Evolutionary conservation across 2,329 filamentous ascomycete species (phyloP), one percentile per base, ranked within the genome.

Genomic region (Fusarium subglutinans): DNA sequence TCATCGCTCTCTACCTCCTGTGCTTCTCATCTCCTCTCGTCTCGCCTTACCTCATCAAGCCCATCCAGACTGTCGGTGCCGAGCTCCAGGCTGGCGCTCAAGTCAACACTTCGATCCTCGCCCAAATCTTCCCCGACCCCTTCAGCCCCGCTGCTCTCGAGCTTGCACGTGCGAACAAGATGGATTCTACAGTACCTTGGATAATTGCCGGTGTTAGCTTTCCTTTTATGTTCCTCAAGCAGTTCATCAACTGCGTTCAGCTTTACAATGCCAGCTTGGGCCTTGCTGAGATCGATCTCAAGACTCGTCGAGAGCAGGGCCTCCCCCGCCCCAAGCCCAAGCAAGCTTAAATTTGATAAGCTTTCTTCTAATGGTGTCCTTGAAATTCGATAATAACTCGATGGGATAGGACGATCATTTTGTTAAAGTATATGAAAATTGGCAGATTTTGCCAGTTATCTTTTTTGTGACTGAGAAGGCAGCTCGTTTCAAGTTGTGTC

Each of bases 1-100:
- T 99, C 88, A 98, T 99, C 81, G 95, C 94, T 37, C 91, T 99
- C 71, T 99, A 99, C 86, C 93, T 99, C 61, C 92, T 99, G 68
- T 98, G 95, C 79, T 99, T 99, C 88, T 97, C 94, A 66, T 97
- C 94, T 65, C 96, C 96, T 5, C 90, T 91, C 43, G 90, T 98
- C 63, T 96, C 94, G 4, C 96, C 96, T 3, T 94, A 94, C 66
- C 92, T 98, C 59, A 91, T 92, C 72, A 86, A 90, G 78, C 86
- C 90, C 18, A 86, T 90, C 45, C 88, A 90, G 71, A 85, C 87
- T 60, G 84, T 86, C 48, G 81, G 80, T 62, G 86, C 87, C 62
- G 86, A 86, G 59, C 89, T 90, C 74, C 85, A 92, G 78, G 89
- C 90, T 13, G 92, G 92, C 67, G 91, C 88, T 40, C 92, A 94